These are phyloP conservation scores for Pisolithus thermaeus DNA, from an alignment of 1,284 basidiomycete genomes.

Conservation along the genomic window DNA sequence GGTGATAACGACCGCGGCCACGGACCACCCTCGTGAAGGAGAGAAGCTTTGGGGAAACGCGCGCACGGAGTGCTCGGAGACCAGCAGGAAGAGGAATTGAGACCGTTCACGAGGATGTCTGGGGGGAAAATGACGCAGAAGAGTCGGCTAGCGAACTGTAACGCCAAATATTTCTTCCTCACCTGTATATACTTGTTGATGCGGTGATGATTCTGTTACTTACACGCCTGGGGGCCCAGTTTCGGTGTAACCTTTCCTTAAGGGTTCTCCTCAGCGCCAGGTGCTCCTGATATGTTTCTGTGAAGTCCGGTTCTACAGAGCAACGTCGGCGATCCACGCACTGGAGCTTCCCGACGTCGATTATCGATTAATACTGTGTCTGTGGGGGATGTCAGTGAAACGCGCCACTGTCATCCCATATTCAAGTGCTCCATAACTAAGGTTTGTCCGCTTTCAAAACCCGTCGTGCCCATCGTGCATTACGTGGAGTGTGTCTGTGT, in stretches of 20 bases:
- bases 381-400: no score
- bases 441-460: neutral
- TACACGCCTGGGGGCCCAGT: conserved; percentile 15
- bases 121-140: conserved; percentile 9
- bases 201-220: conserved; percentile 12
- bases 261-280: conserved; percentile 21
- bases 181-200: conserved; percentile 29
- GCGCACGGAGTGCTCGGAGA: neutral
- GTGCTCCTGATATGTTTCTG: conserved; percentile 15
- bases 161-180: conserved; percentile 12
- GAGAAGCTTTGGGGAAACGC: neutral
- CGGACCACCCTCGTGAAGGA: neutral
- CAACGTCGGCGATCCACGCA: conserved; percentile 24
- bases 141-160: conserved; percentile 9
- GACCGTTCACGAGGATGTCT: conserved; percentile 17
- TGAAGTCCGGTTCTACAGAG: conserved; percentile 5
- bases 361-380: conserved; percentile 1
- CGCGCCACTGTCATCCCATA: neutral
- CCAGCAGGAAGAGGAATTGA: neutral
- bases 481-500: conserved; percentile 10
- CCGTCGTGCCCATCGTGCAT: neutral
- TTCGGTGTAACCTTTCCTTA: conserved; percentile 28
- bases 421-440: neutral
- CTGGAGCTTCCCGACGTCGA: conserved; percentile 12
- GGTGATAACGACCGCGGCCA: conserved; percentile 2